Base-by-base conservation (phyloP, 73 alveolate genomes). In the Tetrahymena malaccensis region DNA sequence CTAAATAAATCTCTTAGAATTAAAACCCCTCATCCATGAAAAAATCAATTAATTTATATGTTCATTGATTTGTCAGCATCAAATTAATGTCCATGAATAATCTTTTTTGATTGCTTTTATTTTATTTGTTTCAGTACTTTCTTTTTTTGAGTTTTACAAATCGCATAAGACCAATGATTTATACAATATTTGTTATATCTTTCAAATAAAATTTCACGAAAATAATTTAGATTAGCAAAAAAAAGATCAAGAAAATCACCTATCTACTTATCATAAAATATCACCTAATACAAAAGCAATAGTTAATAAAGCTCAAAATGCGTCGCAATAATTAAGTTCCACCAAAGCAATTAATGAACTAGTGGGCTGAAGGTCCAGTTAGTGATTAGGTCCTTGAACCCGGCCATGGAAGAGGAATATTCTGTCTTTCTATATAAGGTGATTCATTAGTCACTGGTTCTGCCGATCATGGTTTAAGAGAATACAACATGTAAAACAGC, bases 391-490 rank as follows among this genome's bases (percentile, higher is more conserved):
- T 70, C 17, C 89, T 70, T 70, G 89, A 70, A n/a, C 89, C 89
- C 4, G 89, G 89, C 22, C 89, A 95, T 95, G 97, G 97, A 21
- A 70, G 97, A 55, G 97, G 94, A 37, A 95, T 95, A 13, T 95
- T 89, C 40, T 95, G 97, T 95, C 93, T 95, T 94, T 94, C 93
- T 34, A 89, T 95, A 84, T 94, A 94, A 85, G 97, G 97, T 9
- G 98, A 98, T 94, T 95, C 96, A 58, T 98, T 98, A 40, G 99
- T 99, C 56, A 99, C 99, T 43, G 99, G 99, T 38, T 97, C 99
- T 43, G 98, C 99, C 21, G 99, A 99, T 95, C 99, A 99, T 96
- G 99, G 99, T 35, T 97, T 99, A 10, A 94, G 99, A 94, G 99
- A 97, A 21, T 98, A 98, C 95, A 98, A 98, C 96, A 84, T 98